Evolutionary conservation across 1,284 basidiomycete species (phyloP).

Genomic region (Moesziomyces sp.): DNA sequence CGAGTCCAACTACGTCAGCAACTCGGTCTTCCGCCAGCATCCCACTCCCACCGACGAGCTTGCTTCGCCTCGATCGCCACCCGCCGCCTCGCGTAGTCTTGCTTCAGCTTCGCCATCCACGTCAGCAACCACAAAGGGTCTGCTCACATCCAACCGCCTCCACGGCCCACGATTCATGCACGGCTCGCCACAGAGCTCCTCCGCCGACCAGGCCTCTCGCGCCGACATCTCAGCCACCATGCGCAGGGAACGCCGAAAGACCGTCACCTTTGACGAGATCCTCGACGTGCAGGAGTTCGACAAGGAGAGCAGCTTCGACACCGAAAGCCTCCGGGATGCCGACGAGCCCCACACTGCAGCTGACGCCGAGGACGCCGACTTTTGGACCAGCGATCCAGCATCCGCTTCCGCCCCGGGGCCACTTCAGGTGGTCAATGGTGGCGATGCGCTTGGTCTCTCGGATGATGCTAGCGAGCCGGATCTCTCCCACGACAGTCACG

Average conservation of each 20-base stretch:
- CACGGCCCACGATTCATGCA: slow-evolving; percentile 75
- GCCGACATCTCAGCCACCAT: slow-evolving; percentile 7
- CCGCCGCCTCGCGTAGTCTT: slow-evolving; percentile 4
- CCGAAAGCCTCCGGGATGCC: slow-evolving; percentile 38
- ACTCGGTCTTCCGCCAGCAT: slow-evolving; percentile 74
- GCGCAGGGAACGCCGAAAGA: slow-evolving; percentile 68
- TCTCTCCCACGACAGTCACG: slow-evolving; percentile 44
- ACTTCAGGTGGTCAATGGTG: slow-evolving; percentile 47
- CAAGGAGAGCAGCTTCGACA: slow-evolving; percentile 60
- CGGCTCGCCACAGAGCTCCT: slow-evolving; percentile 15
- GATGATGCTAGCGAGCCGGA: slow-evolving; percentile 23
- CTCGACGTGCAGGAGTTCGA: slow-evolving; percentile 83
- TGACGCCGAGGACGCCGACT: slow-evolving; percentile 25
- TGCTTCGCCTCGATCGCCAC: slow-evolving; percentile 12
- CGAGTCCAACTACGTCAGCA: slow-evolving; percentile 54
- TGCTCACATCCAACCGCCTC: slow-evolving; percentile 81
- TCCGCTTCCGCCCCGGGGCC: not conserved
- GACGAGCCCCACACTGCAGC: slow-evolving; percentile 6
- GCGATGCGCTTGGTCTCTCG: slow-evolving; percentile 3
- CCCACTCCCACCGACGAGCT: slow-evolving; percentile 56
- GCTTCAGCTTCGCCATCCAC: slow-evolving; percentile 1
- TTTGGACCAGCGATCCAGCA: slow-evolving; percentile 15
- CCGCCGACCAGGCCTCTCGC: not conserved
- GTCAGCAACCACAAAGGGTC: slow-evolving; percentile 72
- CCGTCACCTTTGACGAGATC: slow-evolving; percentile 84